Percentiles rank a stretch among this genome's conserved stretches.
Evolutionary conservation across 805 yeast species (phyloP).

Genomic region (Wickerhamomyces chambardii): DNA sequence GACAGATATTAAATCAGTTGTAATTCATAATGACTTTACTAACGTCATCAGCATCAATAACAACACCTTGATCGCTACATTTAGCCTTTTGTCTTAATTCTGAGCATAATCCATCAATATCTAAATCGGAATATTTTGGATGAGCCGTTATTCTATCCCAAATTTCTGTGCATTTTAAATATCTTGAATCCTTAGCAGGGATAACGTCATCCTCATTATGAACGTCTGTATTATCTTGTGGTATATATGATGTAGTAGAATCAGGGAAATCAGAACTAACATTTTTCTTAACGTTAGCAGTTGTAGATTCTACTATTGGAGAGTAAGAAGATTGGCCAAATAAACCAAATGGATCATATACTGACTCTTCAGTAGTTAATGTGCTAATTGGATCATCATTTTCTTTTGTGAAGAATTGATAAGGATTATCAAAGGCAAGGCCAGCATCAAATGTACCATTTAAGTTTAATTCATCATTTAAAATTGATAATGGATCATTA

Average conservation of each 20-base stretch:
- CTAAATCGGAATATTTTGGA: conserved; percentile 88
- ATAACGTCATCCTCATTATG: conserved; percentile 39
- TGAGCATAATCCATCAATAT: conserved; percentile 86
- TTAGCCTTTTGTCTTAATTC: conserved; percentile 91
- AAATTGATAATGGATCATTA: conserved; percentile 37
- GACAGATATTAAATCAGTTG: neutral
- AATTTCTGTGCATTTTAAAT: conserved; percentile 77
- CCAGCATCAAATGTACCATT: neutral
- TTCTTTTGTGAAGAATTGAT: neutral
- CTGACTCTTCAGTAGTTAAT: conserved; percentile 46
- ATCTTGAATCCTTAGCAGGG: conserved; percentile 54
- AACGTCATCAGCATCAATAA: conserved; percentile 74
- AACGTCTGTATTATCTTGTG: conserved; percentile 12
- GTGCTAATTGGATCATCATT: conserved; percentile 28
- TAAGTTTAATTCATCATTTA: conserved; percentile 19
- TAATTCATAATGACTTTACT: conserved; percentile 33
- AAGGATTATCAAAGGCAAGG: neutral
- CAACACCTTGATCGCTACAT: conserved; percentile 90
- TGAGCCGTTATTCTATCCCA: conserved; percentile 96
- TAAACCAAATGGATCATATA: conserved; percentile 42
- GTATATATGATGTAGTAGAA: conserved; percentile 5
- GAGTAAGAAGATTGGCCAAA: conserved; percentile 6
- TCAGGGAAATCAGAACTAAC: conserved; percentile 3
- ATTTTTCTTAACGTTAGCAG: conserved; percentile 1
- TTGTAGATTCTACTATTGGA: conserved; percentile 4